phyloP scores from a whole-genome alignment of 1,139 yeast species.

The Candida tetrigidarum region DNA sequence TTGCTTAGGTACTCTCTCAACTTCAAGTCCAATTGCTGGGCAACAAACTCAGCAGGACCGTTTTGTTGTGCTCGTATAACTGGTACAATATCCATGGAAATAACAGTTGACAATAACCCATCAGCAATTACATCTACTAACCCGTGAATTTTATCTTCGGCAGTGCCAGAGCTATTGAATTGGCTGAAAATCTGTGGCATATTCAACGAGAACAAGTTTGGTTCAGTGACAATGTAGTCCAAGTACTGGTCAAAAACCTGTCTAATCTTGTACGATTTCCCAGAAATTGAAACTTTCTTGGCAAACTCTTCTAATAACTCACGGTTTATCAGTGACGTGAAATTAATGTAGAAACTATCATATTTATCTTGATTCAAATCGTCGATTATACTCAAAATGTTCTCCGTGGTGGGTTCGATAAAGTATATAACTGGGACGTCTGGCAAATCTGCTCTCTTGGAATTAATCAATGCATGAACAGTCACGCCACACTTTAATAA shows the following conservation, averaged over 20 bases:
- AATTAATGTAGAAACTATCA: conserved; percentile 80
- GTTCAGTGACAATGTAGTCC: conserved; percentile 91
- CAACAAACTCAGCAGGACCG: conserved; percentile 95
- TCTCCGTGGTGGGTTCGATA: conserved; percentile 83
- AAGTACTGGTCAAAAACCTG: conserved; percentile 95
- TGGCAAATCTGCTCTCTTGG: conserved; percentile 77
- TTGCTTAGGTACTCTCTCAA: conserved; percentile 85
- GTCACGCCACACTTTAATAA: conserved; percentile 88
- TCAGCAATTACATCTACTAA: conserved; percentile 73
- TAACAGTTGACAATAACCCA: conserved; percentile 78
- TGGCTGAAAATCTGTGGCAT: conserved; percentile 64
- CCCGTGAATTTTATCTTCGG: conserved; percentile 73
- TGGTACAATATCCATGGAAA: conserved; percentile 82
- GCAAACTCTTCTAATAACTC: conserved; percentile 89
- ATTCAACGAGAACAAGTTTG: conserved; percentile 84
- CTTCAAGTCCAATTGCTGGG: conserved; percentile 80
- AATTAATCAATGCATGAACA: conserved; percentile 73
- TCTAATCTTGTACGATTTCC: conserved; percentile 69
- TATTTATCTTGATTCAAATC: conserved; percentile 79
- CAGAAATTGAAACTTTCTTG: conserved; percentile 72
- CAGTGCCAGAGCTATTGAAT: conserved; percentile 70
- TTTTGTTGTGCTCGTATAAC: conserved; percentile 89
- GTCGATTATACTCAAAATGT: conserved; percentile 65
- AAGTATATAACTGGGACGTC: conserved; percentile 96
- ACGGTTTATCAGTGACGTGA: conserved; percentile 78